Conservation (phyloP, 306 rosid species). For the Cyamopsis tetragonoloba region DNA sequence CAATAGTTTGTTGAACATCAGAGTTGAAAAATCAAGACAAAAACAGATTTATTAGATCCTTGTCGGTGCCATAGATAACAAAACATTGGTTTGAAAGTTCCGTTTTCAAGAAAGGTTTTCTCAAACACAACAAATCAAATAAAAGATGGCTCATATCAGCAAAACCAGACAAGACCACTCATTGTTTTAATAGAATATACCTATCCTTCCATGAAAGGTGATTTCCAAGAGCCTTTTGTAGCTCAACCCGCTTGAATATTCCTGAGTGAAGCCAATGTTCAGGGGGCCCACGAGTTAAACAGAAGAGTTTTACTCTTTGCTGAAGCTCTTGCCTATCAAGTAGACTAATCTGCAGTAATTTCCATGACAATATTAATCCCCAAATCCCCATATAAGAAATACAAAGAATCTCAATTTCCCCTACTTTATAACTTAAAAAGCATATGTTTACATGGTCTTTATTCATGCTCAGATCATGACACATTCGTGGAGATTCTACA, state of each 20-base stretch:
- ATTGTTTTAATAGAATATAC: conserved; percentile 36
- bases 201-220: conserved; percentile 97
- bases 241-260: conserved; percentile 64
- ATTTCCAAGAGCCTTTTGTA: conserved; percentile 93
- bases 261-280: conserved; percentile 87
- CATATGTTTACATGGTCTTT: conserved; percentile 3
- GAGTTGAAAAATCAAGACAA: conserved; percentile 4
- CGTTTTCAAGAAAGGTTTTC: neutral
- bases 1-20: conserved; percentile 24
- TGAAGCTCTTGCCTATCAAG: conserved; percentile 96
- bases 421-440: neutral
- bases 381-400: conserved; percentile 12
- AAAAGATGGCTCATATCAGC: neutral
- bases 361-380: conserved; percentile 20
- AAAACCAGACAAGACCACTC: neutral
- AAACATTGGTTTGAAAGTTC: conserved; percentile 16
- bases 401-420: neutral
- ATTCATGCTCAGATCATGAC: neutral
- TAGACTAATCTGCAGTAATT: conserved; percentile 68
- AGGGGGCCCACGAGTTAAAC: conserved; percentile 56
- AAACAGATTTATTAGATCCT: neutral
- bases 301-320: conserved; percentile 64
- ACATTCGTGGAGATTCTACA: neutral
- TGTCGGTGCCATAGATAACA: neutral
- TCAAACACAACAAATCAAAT: neutral